phyloP scores from a whole-genome alignment of 148 eudicot genomes.

The Hydrangea macrophylla region DNA sequence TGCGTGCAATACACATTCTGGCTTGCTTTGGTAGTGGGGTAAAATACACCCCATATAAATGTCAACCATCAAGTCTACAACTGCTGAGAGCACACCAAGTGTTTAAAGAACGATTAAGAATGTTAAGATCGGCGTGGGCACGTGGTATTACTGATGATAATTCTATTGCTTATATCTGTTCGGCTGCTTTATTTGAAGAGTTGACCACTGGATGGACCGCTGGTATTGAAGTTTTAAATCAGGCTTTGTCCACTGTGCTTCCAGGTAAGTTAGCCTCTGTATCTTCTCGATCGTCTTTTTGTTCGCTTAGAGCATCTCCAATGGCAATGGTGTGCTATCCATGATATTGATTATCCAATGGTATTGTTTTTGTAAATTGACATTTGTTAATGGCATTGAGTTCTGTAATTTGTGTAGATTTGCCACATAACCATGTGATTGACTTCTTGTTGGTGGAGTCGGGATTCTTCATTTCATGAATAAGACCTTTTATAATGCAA shows the following conservation, averaged over 20 bases:
- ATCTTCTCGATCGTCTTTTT: background rate
- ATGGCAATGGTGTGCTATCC: background rate
- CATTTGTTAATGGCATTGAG: background rate
- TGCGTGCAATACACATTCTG: constrained; percentile 69
- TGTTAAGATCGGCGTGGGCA: constrained; percentile 57
- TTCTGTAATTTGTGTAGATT: background rate
- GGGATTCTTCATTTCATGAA: background rate
- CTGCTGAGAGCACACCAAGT: constrained; percentile 92
- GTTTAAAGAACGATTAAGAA: constrained; percentile 60
- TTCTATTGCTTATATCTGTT: constrained; percentile 67
- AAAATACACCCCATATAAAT: constrained; percentile 61
- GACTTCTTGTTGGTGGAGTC: background rate
- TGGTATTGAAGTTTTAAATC: constrained; percentile 63
- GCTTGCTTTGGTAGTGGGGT: constrained; percentile 82
- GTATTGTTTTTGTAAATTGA: background rate
- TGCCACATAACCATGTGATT: background rate
- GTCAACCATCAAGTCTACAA: constrained; percentile 65
- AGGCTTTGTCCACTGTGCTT: constrained; percentile 85
- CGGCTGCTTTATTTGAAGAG: constrained; percentile 93
- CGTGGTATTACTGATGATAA: constrained; percentile 55
- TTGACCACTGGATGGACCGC: constrained; percentile 68
- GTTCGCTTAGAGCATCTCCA: background rate
- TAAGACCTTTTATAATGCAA: background rate
- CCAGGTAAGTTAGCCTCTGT: constrained; percentile 48
- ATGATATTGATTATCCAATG: background rate